Percentiles rank a stretch among this genome's conserved stretches.
Conservation (phyloP, 2,329 filamentous ascomycete genomes). For the Epichloe coenophiala region DNA sequence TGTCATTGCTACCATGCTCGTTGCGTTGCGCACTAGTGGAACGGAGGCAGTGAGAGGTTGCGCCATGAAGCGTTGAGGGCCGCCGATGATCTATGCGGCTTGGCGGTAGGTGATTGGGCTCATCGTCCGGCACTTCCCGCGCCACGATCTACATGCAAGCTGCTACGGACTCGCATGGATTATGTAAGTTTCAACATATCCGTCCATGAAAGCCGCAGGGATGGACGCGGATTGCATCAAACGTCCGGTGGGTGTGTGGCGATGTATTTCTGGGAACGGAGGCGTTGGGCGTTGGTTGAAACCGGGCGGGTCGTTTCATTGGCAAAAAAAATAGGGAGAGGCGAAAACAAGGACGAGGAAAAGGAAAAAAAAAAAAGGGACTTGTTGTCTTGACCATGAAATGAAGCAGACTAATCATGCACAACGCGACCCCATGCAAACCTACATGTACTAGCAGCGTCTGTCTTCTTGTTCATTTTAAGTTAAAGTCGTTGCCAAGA, state of each 20-base stretch:
- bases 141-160: background rate
- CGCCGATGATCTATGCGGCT: background rate
- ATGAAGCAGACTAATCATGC: too few relatives aligned
- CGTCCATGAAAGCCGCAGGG: background rate
- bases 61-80: too few relatives aligned
- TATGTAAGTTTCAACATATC: background rate
- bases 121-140: background rate
- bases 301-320: background rate
- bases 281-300: background rate
- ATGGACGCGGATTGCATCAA: background rate
- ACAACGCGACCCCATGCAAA: background rate
- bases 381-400: too few relatives aligned
- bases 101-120: background rate
- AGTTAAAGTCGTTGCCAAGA: background rate
- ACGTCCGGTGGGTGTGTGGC: background rate
- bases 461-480: background rate
- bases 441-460: background rate
- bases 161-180: background rate
- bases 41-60: background rate
- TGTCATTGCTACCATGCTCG: background rate
- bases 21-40: background rate
- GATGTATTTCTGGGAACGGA: background rate
- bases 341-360: background rate
- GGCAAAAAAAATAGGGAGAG: background rate
- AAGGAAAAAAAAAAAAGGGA: background rate